Conservation (phyloP, 1,284 basidiomycete genomes). For the Paramarasmius palmivorus region DNA sequence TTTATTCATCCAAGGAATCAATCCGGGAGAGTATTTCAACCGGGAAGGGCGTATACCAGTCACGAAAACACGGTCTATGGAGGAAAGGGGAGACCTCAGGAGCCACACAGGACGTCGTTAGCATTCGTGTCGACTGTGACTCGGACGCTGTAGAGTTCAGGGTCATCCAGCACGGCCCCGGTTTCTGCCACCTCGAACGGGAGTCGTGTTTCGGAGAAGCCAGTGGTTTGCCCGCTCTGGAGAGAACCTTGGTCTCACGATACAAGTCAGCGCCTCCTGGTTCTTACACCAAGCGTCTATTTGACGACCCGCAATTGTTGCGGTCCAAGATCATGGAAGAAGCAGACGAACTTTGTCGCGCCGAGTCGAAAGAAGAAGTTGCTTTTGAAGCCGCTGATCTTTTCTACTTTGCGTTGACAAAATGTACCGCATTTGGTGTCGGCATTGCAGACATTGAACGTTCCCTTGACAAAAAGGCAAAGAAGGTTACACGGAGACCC, state of each 20-base stretch:
- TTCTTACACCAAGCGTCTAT: slow-evolving; percentile 91
- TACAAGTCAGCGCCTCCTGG: slow-evolving; percentile 81
- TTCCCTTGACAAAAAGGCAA: slow-evolving; percentile 85
- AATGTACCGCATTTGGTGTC: slow-evolving; percentile 87
- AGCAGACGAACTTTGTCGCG: slow-evolving; percentile 92
- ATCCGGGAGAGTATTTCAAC: slow-evolving; percentile 87
- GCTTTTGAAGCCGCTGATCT: slow-evolving; percentile 97
- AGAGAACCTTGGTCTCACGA: slow-evolving; percentile 79
- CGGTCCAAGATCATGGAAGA: slow-evolving; percentile 97
- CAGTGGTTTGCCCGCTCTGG: slow-evolving; percentile 80
- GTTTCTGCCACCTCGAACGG: slow-evolving; percentile 92
- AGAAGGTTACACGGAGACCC: slow-evolving; percentile 84
- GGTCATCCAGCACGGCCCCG: slow-evolving; percentile 87
- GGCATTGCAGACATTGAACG: slow-evolving; percentile 83
- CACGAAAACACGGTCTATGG: slow-evolving; percentile 95
- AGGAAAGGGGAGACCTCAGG: slow-evolving; percentile 97
- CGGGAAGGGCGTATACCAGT: slow-evolving; percentile 95
- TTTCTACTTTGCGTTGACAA: slow-evolving; percentile 90
- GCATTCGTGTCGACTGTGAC: slow-evolving; percentile 91
- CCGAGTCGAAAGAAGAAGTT: slow-evolving; percentile 81
- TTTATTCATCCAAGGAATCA: slow-evolving; percentile 94
- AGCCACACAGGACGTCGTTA: slow-evolving; percentile 86
- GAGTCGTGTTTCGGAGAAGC: slow-evolving; percentile 86
- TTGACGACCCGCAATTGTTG: slow-evolving; percentile 81
- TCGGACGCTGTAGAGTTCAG: slow-evolving; percentile 90